These are phyloP conservation scores for Kickxella alabastrina DNA, from an alignment of 192 early-diverging fungal species.

Conservation along the genomic window DNA sequence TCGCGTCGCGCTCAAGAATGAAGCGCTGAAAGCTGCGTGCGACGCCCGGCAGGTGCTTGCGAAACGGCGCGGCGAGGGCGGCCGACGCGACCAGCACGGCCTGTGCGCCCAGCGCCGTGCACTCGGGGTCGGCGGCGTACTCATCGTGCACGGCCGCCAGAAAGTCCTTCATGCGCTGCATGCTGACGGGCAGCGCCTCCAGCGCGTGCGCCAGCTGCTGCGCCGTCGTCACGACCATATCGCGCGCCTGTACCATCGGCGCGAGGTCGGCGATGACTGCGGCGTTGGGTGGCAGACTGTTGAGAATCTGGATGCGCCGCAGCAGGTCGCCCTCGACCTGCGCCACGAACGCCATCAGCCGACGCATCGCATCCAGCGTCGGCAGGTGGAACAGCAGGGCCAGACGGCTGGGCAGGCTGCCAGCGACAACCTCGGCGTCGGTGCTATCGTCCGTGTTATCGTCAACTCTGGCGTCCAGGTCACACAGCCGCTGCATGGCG, in stretches of 20 bases:
- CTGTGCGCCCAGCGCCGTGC: slow-evolving; percentile 33
- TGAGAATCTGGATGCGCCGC: slow-evolving; percentile 28
- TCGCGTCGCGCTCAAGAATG: slow-evolving; percentile 33
- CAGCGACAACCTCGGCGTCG: slow-evolving; percentile 18
- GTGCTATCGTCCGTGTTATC: not conserved
- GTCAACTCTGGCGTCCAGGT: slow-evolving; percentile 17
- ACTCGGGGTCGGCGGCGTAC: slow-evolving; percentile 37
- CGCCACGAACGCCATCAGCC: slow-evolving; percentile 36
- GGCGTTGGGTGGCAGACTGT: slow-evolving; percentile 30
- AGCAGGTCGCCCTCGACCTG: slow-evolving; percentile 27
- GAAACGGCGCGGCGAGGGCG: slow-evolving; percentile 36
- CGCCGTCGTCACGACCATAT: slow-evolving; percentile 42
- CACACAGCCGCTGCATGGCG: slow-evolving; percentile 30
- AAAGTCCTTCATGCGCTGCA: slow-evolving; percentile 44
- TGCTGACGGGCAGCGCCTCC: slow-evolving; percentile 43
- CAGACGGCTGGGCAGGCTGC: slow-evolving; percentile 35
- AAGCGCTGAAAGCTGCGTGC: slow-evolving; percentile 42
- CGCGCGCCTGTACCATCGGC: slow-evolving; percentile 16
- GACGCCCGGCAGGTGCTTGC: slow-evolving; percentile 37
- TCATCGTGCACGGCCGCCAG: slow-evolving; percentile 36
- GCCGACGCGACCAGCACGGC: slow-evolving; percentile 35
- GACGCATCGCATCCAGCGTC: slow-evolving; percentile 43
- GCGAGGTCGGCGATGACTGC: slow-evolving; percentile 29
- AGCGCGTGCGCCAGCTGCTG: slow-evolving; percentile 49
- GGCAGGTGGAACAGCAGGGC: slow-evolving; percentile 46